Percentiles rank a stretch among this genome's conserved stretches.
These are phyloP conservation scores for Rhodosporidiobolus odoratus DNA, from an alignment of 768 basidiomycete species.

Conservation along the genomic window DNA sequence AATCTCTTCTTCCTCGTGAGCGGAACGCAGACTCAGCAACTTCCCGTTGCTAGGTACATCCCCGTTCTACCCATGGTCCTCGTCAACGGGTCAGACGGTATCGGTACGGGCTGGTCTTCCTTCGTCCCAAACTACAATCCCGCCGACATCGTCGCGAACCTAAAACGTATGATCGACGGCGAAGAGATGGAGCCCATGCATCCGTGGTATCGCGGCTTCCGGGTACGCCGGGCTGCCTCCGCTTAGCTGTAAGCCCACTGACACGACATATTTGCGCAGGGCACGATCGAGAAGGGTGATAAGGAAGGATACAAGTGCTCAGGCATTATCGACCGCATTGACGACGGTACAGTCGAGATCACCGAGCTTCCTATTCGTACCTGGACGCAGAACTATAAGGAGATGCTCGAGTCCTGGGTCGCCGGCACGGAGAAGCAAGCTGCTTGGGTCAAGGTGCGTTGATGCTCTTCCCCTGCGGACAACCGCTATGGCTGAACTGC, in stretches of 20 bases:
- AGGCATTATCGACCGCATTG: slow-evolving; percentile 68
- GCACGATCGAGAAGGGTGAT: slow-evolving; percentile 67
- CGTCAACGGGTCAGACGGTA: slow-evolving; percentile 92
- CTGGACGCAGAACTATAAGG: slow-evolving; percentile 91
- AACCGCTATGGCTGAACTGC: not conserved
- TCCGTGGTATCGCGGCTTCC: slow-evolving; percentile 96
- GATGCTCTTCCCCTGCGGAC: not conserved
- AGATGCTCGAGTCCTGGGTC: slow-evolving; percentile 82
- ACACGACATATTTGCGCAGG: slow-evolving; percentile 50
- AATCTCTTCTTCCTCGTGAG: not conserved
- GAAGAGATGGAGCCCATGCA: slow-evolving; percentile 79
- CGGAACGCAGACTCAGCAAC: too few relatives aligned
- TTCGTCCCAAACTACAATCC: slow-evolving; percentile 88
- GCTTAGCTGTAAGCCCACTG: not conserved
- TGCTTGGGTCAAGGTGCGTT: slow-evolving; percentile 66
- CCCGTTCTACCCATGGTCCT: slow-evolving; percentile 82
- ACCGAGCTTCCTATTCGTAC: slow-evolving; percentile 90
- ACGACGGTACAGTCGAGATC: slow-evolving; percentile 86
- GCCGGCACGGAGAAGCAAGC: slow-evolving; percentile 68
- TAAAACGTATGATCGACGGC: slow-evolving; percentile 76
- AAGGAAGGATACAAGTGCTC: slow-evolving; percentile 70
- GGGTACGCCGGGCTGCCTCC: slow-evolving; percentile 39
- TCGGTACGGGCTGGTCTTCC: slow-evolving; percentile 98
- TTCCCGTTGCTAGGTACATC: slow-evolving; percentile 55
- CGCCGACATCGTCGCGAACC: slow-evolving; percentile 75